These are phyloP conservation scores for Alternaria gaisen DNA, from an alignment of 2,329 filamentous ascomycete genomes.

Conservation along the genomic window DNA sequence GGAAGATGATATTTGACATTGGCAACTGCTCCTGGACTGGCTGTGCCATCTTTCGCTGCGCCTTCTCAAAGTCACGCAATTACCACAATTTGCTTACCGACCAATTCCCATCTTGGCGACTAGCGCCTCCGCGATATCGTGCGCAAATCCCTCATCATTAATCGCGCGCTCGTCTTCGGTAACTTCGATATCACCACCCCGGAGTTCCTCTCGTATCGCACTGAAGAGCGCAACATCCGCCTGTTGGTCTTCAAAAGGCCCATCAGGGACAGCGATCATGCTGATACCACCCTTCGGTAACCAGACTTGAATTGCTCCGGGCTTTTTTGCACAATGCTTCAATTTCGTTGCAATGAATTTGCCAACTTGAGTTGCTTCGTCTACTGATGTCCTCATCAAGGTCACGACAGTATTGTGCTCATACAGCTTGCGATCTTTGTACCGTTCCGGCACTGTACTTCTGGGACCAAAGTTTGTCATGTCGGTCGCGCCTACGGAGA, in stretches of 20 bases:
- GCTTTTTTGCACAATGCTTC: slow-evolving; percentile 49
- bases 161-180: slow-evolving; percentile 61
- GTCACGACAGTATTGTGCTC: slow-evolving; percentile 74
- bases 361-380: slow-evolving; percentile 66
- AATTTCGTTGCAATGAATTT: slow-evolving; percentile 65
- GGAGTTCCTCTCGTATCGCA: slow-evolving; percentile 60
- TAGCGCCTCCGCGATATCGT: slow-evolving; percentile 57
- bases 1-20: background rate
- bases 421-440: slow-evolving; percentile 61
- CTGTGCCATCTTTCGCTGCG: background rate
- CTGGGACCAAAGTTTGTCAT: slow-evolving; percentile 69
- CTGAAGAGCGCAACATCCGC: slow-evolving; percentile 60
- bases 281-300: slow-evolving; percentile 70
- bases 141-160: slow-evolving; percentile 64
- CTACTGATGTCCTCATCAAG: slow-evolving; percentile 68
- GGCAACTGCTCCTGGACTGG: background rate
- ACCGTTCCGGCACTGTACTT: slow-evolving; percentile 65
- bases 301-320: slow-evolving; percentile 62
- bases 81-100: background rate
- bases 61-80: background rate
- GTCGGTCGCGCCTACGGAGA: slow-evolving; percentile 59
- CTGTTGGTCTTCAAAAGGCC: slow-evolving; percentile 62
- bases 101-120: slow-evolving; percentile 31
- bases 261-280: slow-evolving; percentile 63
- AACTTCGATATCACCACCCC: slow-evolving; percentile 60